Conservation (phyloP, 495 filamentous ascomycete species). For the Annulohypoxylon bovei region DNA sequence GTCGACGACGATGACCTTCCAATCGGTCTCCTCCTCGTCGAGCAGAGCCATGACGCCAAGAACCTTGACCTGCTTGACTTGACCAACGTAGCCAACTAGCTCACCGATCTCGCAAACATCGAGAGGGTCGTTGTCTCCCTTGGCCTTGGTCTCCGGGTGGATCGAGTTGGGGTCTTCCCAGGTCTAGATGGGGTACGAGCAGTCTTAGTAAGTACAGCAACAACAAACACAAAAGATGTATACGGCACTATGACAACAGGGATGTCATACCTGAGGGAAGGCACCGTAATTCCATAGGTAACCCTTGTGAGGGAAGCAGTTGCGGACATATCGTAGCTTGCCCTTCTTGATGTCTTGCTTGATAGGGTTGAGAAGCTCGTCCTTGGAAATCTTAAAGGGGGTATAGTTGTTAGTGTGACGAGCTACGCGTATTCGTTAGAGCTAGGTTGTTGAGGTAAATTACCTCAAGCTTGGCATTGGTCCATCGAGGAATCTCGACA, state of each 20-base stretch:
- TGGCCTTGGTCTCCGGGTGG: conserved; percentile 99
- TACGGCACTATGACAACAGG: conserved; percentile 5
- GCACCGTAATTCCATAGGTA: conserved; percentile 99
- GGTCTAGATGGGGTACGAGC: conserved; percentile 68
- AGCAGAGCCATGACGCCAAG: conserved; percentile 99
- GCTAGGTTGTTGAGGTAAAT: conserved; percentile 36
- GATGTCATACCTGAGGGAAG: conserved; percentile 84
- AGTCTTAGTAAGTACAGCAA: conserved; percentile 22
- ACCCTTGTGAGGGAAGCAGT: conserved; percentile 99
- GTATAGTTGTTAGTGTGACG: conserved; percentile 27
- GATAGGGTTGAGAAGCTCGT: conserved; percentile 96
- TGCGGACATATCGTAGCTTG: conserved; percentile 96
- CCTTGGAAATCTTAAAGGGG: conserved; percentile 85
- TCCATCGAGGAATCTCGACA: conserved; percentile 99
- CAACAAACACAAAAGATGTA: not conserved
- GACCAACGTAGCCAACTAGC: conserved; percentile 91
- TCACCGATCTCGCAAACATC: conserved; percentile 99
- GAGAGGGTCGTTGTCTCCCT: conserved; percentile 99
- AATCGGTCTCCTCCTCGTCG: conserved; percentile 99
- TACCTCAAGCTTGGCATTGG: conserved; percentile 99
- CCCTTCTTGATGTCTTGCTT: conserved; percentile 93
- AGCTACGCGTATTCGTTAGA: conserved; percentile 10
- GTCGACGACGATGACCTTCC: conserved; percentile 99
- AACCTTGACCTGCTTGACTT: conserved; percentile 99
- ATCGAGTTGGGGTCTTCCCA: conserved; percentile 97